Evolutionary conservation across 345 rosid species (phyloP), one percentile per base, ranked within the genome.

Genomic region (Excoecaria cochinchinensis): DNA sequence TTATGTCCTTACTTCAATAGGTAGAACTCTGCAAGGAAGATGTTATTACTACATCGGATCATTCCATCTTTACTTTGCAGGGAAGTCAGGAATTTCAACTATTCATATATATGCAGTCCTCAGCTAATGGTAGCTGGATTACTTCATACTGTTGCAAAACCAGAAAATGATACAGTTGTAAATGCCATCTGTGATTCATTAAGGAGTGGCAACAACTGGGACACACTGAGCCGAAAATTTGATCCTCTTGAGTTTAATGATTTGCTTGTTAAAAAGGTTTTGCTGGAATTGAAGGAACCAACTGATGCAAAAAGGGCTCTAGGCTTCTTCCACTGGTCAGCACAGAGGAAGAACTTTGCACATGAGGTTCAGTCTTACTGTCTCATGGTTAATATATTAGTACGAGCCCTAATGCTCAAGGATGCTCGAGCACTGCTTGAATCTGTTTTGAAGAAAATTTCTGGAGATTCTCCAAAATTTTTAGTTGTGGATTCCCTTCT

Each of bases 281-380:
- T 94, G 65, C 86, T 94, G 67, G 82, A 86, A 72, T 80, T 94
- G 79, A 88, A 87, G 76, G 85, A 86, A 11, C 97, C 94, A 0
- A 73, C 65, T 46, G 82, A 89, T 60, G 93, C 97, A 7, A 89
- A 88, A 82, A 76, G 72, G 17, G 98, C 94, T 44, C 69, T 94
- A 19, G 83, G 84, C 70, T 94, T 94, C 82, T 92, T 94, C 83
- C 88, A 90, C 72, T 94, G 96, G 96, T 87, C 96, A 2, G 83
- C 94, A 4, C 84, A 79, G 56, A 69, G 72, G 4, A 82, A 82
- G n/a, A 82, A 77, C 17, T 81, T 74, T 76, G 83, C 78, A 25
- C 98, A 89, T 44, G 87, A 73, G 17, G 69, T 83, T 53, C 77
- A 77, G 5, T 78, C 92, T 5, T 92, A 90, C 77, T 83, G 92